Evolutionary conservation across 2,329 filamentous ascomycete species (phyloP).

Genomic region (Mycocentrospora acerina): DNA sequence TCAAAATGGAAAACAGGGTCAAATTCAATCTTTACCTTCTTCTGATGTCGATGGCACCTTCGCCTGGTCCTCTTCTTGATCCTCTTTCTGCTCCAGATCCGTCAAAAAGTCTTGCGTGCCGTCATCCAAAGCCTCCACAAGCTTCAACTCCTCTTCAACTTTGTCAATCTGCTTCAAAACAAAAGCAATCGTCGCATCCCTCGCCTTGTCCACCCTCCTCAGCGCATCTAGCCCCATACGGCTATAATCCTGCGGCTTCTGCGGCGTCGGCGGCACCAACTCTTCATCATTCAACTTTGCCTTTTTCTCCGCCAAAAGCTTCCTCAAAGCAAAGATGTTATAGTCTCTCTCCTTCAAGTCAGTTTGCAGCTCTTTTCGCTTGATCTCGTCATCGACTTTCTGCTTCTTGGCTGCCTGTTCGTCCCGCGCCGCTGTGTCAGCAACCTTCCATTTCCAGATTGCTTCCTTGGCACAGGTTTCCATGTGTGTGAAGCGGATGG

Average conservation of each 20-base stretch:
- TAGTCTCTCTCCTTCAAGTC: constrained; percentile 46
- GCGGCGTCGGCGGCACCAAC: constrained; percentile 27
- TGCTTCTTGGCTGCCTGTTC: constrained; percentile 41
- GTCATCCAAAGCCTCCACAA: constrained; percentile 25
- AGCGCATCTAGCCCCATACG: constrained; percentile 45
- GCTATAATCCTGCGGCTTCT: constrained; percentile 44
- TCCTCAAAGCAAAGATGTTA: constrained; percentile 51
- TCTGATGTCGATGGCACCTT: constrained; percentile 5
- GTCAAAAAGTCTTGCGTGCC: constrained; percentile 17
- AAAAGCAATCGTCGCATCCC: constrained; percentile 56
- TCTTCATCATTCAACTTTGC: constrained; percentile 31
- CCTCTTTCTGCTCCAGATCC: constrained; percentile 10
- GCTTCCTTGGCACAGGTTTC: constrained; percentile 52
- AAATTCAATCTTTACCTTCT: constrained; percentile 1
- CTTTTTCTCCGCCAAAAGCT: constrained; percentile 48
- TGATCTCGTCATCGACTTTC: constrained; percentile 37
- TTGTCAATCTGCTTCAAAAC: constrained; percentile 56
- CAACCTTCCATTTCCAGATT: constrained; percentile 45
- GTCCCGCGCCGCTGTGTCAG: constrained; percentile 32
- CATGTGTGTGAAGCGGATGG: constrained; percentile 56
- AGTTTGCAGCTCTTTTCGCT: constrained; percentile 41
- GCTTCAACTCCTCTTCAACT: constrained; percentile 45
- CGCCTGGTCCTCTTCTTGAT: constrained; percentile 4
- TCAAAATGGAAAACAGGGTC: background rate
- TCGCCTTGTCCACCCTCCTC: constrained; percentile 49